These are phyloP conservation scores for Astrothelium subdiscretum DNA, from an alignment of 495 filamentous ascomycete genomes.

Conservation along the genomic window DNA sequence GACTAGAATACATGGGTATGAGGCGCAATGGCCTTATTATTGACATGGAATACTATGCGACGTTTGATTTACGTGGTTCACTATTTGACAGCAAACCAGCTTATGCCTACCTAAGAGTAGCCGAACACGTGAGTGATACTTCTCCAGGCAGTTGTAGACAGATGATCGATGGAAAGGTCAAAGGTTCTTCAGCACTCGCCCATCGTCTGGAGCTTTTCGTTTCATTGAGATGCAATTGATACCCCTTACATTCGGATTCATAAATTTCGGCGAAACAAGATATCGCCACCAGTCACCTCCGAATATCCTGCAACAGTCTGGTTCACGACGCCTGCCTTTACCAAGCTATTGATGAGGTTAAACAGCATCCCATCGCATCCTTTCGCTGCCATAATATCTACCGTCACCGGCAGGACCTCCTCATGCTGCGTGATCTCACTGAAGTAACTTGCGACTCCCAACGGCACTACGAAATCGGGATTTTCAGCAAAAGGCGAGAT, in stretches of 20 bases:
- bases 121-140: too few relatives aligned
- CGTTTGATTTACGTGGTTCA: too few relatives aligned
- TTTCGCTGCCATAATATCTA: constrained; percentile 47
- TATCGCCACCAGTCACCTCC: constrained; percentile 19
- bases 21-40: too few relatives aligned
- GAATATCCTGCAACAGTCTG: constrained; percentile 33
- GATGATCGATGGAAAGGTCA: too few relatives aligned
- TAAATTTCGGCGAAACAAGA: constrained; percentile 16
- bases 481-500: constrained; percentile 38
- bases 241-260: background rate
- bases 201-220: background rate
- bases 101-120: too few relatives aligned
- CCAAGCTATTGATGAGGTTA: constrained; percentile 41
- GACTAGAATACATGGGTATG: too few relatives aligned
- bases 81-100: too few relatives aligned
- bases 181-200: too few relatives aligned
- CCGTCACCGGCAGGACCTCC: constrained; percentile 47
- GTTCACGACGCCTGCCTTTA: constrained; percentile 38
- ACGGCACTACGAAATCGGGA: constrained; percentile 47
- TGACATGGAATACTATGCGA: too few relatives aligned
- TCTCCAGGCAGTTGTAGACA: too few relatives aligned
- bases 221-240: background rate
- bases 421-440: constrained; percentile 40
- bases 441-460: constrained; percentile 42
- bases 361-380: constrained; percentile 53